These are phyloP conservation scores for Fusarium globosum DNA, from an alignment of 2,329 filamentous ascomycete genomes.

Conservation along the genomic window DNA sequence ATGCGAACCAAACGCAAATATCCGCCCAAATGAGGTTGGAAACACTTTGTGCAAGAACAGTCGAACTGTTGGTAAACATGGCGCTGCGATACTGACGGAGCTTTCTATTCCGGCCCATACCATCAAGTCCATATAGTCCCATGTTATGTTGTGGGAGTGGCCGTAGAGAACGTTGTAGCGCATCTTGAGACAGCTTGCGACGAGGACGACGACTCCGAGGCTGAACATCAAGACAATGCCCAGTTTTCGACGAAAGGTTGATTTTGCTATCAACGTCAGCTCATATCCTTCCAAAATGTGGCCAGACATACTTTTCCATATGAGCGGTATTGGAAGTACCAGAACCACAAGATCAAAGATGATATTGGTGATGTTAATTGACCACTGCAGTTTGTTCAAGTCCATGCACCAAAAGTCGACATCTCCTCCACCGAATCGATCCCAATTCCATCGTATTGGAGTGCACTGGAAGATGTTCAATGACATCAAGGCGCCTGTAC, in stretches of 20 bases:
- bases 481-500: background rate
- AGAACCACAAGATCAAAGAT: background rate
- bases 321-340: slow-evolving; percentile 8
- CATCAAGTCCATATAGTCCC: slow-evolving; percentile 23
- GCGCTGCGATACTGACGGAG: slow-evolving; percentile 12
- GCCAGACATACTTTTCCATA: slow-evolving; percentile 2
- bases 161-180: slow-evolving; percentile 22
- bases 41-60: slow-evolving; percentile 6
- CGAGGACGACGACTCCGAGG: background rate
- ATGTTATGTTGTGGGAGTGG: slow-evolving; percentile 5
- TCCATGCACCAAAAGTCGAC: slow-evolving; percentile 8
- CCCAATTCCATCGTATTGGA: slow-evolving; percentile 17
- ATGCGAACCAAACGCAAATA: slow-evolving; percentile 11
- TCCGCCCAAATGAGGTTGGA: slow-evolving; percentile 3
- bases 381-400: slow-evolving; percentile 9
- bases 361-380: slow-evolving; percentile 15
- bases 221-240: slow-evolving; percentile 23
- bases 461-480: slow-evolving; percentile 10
- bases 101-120: slow-evolving; percentile 20
- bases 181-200: slow-evolving; percentile 24
- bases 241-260: slow-evolving; percentile 10
- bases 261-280: background rate
- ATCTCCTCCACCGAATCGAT: background rate
- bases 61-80: slow-evolving; percentile 5
- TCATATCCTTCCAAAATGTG: accelerated